phyloP scores from a whole-genome alignment of 371 early-diverging fungal genomes.

The Conidiobolus incongruus region DNA sequence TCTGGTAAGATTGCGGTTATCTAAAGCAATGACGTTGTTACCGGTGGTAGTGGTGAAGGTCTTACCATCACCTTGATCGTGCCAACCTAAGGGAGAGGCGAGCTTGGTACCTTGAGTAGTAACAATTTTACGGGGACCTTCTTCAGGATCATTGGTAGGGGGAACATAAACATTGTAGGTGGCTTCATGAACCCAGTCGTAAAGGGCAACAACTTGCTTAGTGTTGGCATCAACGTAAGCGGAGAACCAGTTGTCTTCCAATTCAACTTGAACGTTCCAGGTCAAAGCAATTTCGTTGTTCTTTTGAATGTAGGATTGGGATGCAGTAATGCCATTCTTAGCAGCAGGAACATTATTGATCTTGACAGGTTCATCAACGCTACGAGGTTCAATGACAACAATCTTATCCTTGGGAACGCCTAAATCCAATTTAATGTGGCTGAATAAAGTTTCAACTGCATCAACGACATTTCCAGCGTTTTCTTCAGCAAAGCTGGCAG shows the following conservation, averaged over 20 bases:
- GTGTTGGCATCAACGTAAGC: neutral
- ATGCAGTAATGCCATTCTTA: neutral
- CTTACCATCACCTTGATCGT: neutral
- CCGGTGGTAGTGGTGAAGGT: constrained; percentile 23
- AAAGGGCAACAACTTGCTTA: neutral
- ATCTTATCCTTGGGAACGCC: too few species aligned
- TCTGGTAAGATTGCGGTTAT: constrained; percentile 19
- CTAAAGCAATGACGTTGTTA: constrained; percentile 48
- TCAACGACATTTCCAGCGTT: too few species aligned
- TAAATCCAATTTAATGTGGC: too few species aligned
- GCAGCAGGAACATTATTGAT: neutral
- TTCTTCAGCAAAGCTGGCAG: too few species aligned
- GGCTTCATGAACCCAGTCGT: neutral
- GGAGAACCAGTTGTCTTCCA: neutral
- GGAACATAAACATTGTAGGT: neutral
- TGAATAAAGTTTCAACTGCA: too few species aligned
- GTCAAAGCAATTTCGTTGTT: neutral
- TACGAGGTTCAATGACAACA: too few species aligned
- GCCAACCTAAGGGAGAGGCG: constrained; percentile 2
- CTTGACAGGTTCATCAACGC: too few species aligned
- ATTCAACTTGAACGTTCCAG: neutral
- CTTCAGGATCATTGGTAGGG: neutral
- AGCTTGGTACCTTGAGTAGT: neutral
- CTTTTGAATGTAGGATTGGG: neutral
- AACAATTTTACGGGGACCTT: neutral